Conservation (phyloP, 768 basidiomycete genomes). For the Tricholoma terreum region DNA sequence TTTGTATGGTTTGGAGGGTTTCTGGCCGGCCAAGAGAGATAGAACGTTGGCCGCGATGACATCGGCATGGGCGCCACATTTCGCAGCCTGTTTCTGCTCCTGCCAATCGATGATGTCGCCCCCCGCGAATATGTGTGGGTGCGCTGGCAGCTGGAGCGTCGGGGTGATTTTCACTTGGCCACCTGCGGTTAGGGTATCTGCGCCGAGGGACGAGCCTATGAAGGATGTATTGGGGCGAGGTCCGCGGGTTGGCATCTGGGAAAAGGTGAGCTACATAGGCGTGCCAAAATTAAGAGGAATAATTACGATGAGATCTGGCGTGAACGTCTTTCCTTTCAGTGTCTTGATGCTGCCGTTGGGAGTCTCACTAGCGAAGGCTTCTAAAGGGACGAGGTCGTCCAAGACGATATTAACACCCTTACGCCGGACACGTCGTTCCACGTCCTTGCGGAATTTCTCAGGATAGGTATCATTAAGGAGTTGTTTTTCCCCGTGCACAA, state of each 20-base stretch:
- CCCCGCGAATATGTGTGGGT: conserved; percentile 58
- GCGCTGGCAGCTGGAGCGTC: conserved; percentile 51
- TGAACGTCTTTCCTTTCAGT: conserved; percentile 44
- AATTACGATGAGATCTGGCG: conserved; percentile 60
- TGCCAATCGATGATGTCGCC: conserved; percentile 64
- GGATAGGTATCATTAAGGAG: conserved; percentile 60
- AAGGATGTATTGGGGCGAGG: conserved; percentile 52
- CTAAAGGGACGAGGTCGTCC: conserved; percentile 44
- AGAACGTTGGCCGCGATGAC: conserved; percentile 51
- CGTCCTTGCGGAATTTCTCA: conserved; percentile 45
- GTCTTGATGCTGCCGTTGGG: conserved; percentile 40
- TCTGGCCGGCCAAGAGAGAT: conserved; percentile 35
- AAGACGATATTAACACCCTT: conserved; percentile 52
- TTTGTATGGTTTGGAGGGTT: conserved; percentile 37
- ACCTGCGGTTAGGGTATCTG: conserved; percentile 32
- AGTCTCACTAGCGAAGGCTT: conserved; percentile 31
- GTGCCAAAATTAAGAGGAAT: not conserved
- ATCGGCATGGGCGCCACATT: conserved; percentile 42
- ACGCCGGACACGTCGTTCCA: conserved; percentile 37
- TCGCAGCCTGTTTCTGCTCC: conserved; percentile 58
- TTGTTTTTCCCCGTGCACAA: conserved; percentile 53
- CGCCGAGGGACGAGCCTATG: conserved; percentile 37
- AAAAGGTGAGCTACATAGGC: not conserved
- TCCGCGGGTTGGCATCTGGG: conserved; percentile 37
- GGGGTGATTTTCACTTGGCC: conserved; percentile 50